phyloP scores from a whole-genome alignment of 805 yeast genomes.

The Diddensiella transvaalensis region DNA sequence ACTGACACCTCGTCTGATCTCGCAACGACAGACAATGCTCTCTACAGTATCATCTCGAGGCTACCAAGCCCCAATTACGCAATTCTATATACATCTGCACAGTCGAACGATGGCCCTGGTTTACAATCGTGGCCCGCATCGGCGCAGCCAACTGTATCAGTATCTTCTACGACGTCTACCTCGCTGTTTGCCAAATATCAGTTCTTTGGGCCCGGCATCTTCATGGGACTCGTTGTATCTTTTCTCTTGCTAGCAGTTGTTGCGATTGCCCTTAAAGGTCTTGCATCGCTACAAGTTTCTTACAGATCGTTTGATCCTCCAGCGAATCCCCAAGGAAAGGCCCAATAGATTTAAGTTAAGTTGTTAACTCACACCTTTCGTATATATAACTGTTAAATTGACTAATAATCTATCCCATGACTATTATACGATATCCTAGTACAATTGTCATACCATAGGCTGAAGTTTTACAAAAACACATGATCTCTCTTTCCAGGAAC shows the following conservation, averaged over 20 bases:
- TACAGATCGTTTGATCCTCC: conserved; percentile 70
- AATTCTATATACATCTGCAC: conserved; percentile 29
- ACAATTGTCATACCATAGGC: too few species aligned
- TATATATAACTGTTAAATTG: too few species aligned
- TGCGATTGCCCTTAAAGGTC: conserved; percentile 65
- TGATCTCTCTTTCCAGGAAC: too few species aligned
- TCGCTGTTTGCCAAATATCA: conserved; percentile 58
- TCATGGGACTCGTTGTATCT: conserved; percentile 69
- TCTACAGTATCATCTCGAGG: conserved; percentile 29
- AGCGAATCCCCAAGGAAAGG: neutral
- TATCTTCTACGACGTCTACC: conserved; percentile 12
- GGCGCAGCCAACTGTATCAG: conserved; percentile 10
- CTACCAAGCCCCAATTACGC: conserved; percentile 35
- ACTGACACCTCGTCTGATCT: conserved; percentile 28
- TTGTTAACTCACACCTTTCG: too few species aligned
- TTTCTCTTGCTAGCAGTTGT: conserved; percentile 55
- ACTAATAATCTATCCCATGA: too few species aligned
- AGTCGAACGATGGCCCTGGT: conserved; percentile 9
- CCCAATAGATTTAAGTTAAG: too few species aligned
- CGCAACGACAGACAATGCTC: conserved; percentile 26
- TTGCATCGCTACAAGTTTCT: conserved; percentile 65
- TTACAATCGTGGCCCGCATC: too few species aligned
- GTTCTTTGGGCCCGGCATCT: conserved; percentile 76
- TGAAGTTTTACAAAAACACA: too few species aligned
- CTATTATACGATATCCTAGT: too few species aligned